These are phyloP conservation scores for Arthromyces matolae DNA, from an alignment of 768 basidiomycete species.

Conservation along the genomic window DNA sequence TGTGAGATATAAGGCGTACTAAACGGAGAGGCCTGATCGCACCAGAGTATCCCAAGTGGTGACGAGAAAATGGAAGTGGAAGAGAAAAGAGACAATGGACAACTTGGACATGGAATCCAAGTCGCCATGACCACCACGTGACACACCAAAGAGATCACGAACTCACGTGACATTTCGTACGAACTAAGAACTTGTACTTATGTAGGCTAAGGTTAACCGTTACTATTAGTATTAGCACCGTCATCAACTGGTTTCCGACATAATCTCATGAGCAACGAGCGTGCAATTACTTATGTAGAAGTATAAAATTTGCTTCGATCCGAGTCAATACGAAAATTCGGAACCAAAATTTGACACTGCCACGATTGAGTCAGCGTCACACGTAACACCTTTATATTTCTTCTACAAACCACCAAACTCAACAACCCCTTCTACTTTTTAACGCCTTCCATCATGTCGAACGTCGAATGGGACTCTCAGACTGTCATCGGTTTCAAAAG, in stretches of 20 bases:
- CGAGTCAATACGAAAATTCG: background rate
- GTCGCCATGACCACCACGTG: conserved; percentile 16
- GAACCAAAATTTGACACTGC: conserved; percentile 7
- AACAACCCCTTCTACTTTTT: conserved; percentile 6
- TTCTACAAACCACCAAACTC: conserved; percentile 6
- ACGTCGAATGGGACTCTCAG: conserved; percentile 70
- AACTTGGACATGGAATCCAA: background rate
- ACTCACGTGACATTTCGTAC: no score
- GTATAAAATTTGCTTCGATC: no score
- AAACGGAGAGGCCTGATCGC: conserved; percentile 19
- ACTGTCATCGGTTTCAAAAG: conserved; percentile 68
- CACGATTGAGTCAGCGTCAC: conserved; percentile 16
- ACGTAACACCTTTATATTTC: conserved; percentile 15
- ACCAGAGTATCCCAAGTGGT: conserved; percentile 15
- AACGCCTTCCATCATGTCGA: background rate
- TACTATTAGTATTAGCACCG: no score
- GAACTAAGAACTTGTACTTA: no score
- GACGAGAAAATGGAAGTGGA: conserved; percentile 2
- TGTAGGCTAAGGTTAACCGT: no score
- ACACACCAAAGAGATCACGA: no score
- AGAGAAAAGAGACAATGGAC: background rate
- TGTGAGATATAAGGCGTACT: conserved; percentile 20
- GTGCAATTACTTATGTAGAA: no score
- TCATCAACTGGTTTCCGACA: no score
- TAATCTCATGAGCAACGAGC: no score